Conservation (phyloP, 257 asterid species). For the Solanum neorickii region DNA sequence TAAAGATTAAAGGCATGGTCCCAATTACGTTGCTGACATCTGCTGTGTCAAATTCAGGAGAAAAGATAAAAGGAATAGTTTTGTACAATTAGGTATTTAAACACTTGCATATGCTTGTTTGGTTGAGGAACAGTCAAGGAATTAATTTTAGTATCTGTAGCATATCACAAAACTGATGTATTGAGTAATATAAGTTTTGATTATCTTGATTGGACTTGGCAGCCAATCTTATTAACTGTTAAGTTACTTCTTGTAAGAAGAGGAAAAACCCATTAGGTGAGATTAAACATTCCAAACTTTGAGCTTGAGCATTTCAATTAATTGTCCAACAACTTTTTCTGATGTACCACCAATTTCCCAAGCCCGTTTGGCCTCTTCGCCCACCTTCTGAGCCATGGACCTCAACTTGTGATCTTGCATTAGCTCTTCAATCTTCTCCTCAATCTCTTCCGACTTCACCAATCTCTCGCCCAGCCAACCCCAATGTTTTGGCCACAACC, state of each 20-base stretch:
- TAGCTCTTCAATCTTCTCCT: conserved; percentile 6
- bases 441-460: conserved; percentile 20
- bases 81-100: background rate
- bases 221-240: background rate
- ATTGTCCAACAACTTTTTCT: background rate
- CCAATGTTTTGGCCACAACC: conserved; percentile 24
- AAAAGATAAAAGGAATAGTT: background rate
- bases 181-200: background rate
- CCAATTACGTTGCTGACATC: background rate
- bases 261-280: background rate
- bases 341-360: conserved; percentile 19
- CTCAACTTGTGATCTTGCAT: conserved; percentile 10
- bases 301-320: conserved; percentile 3
- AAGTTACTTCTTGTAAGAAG: background rate
- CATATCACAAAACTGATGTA: background rate
- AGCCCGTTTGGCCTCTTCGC: conserved; percentile 19
- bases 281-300: background rate
- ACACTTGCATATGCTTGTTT: conserved; percentile 1
- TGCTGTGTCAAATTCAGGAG: background rate
- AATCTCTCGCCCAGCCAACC: conserved; percentile 18
- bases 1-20: background rate
- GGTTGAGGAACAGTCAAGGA: background rate
- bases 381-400: conserved; percentile 13
- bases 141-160: background rate
- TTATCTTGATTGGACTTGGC: background rate